Conservation (phyloP, 2,329 filamentous ascomycete genomes). For the Stenocarpella maydis region DNA sequence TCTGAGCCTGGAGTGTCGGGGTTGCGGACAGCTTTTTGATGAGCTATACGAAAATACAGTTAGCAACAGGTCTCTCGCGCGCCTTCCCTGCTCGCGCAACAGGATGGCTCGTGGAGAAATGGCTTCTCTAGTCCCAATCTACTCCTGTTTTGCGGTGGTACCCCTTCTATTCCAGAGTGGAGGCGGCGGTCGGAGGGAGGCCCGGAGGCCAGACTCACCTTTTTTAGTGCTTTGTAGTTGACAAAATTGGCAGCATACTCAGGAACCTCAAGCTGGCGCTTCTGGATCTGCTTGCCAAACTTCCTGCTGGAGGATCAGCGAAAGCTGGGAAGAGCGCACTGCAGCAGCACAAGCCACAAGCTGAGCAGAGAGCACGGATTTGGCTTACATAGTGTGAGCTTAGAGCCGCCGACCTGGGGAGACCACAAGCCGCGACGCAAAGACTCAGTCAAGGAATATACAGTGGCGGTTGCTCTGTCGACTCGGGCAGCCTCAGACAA, state of each 20-base stretch:
- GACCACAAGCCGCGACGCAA: constrained; percentile 31
- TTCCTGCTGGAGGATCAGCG: constrained; percentile 71
- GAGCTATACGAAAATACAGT: constrained; percentile 67
- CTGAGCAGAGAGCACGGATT: neutral
- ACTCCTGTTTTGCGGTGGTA: neutral
- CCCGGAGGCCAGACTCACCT: constrained; percentile 65
- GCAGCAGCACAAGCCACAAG: constrained; percentile 3
- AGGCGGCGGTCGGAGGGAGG: neutral
- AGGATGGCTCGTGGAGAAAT: neutral
- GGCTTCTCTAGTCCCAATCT: neutral
- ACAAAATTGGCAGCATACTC: constrained; percentile 99
- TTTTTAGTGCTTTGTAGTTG: constrained; percentile 99
- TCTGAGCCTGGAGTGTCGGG: constrained; percentile 81
- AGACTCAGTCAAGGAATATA: neutral
- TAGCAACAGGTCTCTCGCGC: constrained; percentile 38
- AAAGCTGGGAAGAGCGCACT: constrained; percentile 7
- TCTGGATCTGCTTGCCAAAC: constrained; percentile 99
- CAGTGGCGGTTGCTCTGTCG: neutral
- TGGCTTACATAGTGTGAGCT: constrained; percentile 47
- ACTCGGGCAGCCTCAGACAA: constrained; percentile 17
- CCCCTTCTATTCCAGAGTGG: neutral
- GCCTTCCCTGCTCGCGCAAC: neutral
- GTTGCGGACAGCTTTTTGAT: constrained; percentile 98
- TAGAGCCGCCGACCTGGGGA: constrained; percentile 37
- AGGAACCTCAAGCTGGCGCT: constrained; percentile 97